These are phyloP conservation scores for Rhodamnia argentea DNA, from an alignment of 345 rosid genomes.

Conservation along the genomic window DNA sequence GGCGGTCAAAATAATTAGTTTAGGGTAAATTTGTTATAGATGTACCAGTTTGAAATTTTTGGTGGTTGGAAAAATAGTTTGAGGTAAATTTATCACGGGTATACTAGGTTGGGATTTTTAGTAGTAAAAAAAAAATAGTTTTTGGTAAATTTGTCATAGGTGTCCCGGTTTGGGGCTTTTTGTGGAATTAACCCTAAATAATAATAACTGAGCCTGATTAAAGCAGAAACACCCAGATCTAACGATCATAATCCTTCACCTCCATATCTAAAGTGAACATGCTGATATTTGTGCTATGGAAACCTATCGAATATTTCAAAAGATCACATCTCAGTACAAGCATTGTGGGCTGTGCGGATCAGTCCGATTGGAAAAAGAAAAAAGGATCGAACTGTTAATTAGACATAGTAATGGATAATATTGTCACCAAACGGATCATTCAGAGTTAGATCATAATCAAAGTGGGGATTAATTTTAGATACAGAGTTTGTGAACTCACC, in stretches of 20 bases:
- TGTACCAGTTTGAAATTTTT: too few relatives aligned
- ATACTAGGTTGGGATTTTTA: too few relatives aligned
- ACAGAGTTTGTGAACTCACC: conserved; percentile 24
- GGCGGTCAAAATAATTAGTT: too few relatives aligned
- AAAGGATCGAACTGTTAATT: neutral
- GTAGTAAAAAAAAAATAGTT: too few relatives aligned
- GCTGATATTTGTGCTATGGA: neutral
- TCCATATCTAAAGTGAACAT: neutral
- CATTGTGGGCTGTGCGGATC: neutral
- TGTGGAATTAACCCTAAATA: too few relatives aligned
- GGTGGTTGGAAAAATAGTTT: too few relatives aligned
- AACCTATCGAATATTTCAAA: neutral
- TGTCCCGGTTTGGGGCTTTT: too few relatives aligned
- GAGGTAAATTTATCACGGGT: too few relatives aligned
- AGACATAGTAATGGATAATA: neutral
- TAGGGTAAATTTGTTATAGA: too few relatives aligned
- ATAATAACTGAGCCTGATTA: too few relatives aligned
- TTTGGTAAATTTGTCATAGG: too few relatives aligned
- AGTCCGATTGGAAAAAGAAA: neutral
- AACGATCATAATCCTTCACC: neutral
- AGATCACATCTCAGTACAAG: neutral
- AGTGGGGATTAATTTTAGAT: neutral
- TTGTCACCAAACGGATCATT: neutral
- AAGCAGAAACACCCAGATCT: neutral
- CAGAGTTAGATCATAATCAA: neutral